Evolutionary conservation across 148 eudicot species (phyloP).

Genomic region (Fagopyrum tataricum): DNA sequence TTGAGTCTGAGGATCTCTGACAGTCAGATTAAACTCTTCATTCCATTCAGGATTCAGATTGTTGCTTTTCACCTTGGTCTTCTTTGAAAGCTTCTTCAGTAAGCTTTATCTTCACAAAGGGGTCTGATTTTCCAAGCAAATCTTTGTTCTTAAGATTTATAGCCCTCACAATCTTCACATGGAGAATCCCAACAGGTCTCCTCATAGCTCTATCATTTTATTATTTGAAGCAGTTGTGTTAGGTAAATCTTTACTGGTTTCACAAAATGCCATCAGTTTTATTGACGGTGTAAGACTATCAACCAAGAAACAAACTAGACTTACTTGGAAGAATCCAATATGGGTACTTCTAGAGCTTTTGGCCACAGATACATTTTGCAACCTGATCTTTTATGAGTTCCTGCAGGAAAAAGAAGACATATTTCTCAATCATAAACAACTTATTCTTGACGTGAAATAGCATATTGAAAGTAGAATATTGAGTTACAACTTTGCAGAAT

Average conservation of each 20-base stretch:
- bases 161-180: constrained; percentile 69
- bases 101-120: constrained; percentile 75
- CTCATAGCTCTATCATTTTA: constrained; percentile 52
- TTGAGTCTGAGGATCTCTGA: constrained; percentile 76
- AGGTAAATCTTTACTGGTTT: neutral
- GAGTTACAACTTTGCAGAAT: too few relatives aligned
- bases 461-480: too few relatives aligned
- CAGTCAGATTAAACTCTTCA: constrained; percentile 63
- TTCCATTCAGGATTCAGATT: constrained; percentile 97
- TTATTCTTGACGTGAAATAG: too few relatives aligned
- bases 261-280: neutral
- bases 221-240: neutral
- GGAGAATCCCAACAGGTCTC: constrained; percentile 76
- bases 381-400: constrained; percentile 88
- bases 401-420: constrained; percentile 26
- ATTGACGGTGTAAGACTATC: neutral
- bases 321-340: constrained; percentile 79
- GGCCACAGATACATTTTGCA: constrained; percentile 97
- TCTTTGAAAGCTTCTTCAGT: constrained; percentile 74
- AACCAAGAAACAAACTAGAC: constrained; percentile 12
- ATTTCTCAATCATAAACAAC: neutral
- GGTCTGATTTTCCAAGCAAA: constrained; percentile 76
- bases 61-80: constrained; percentile 69
- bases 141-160: constrained; percentile 83
- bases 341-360: constrained; percentile 65